A percentile compares a stretch with the other conserved stretches of the same genome.
Conservation (phyloP, 441 rosid species). For the Croton laevigatus region DNA sequence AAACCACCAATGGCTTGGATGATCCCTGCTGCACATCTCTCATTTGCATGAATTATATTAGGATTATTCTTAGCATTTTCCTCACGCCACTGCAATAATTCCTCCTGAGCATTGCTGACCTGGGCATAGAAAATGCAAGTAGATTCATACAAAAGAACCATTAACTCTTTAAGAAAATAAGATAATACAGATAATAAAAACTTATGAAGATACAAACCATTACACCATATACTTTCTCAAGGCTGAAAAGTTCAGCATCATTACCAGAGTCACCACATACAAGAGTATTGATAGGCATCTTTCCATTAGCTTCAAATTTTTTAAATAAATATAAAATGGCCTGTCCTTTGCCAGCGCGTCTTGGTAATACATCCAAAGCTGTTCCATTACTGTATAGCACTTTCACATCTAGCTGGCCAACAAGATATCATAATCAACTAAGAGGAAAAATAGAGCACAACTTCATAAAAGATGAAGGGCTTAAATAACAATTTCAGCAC, state of each 20-base stretch:
- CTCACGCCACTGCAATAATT: conserved; percentile 79
- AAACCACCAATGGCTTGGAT: conserved; percentile 79
- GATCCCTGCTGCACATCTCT: conserved; percentile 82
- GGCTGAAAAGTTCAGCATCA: conserved; percentile 84
- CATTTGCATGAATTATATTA: conserved; percentile 67
- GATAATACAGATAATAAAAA: neutral
- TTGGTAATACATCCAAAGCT: conserved; percentile 83
- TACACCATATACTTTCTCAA: conserved; percentile 84
- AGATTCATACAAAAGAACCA: neutral
- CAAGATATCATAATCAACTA: conserved; percentile 14
- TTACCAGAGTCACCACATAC: conserved; percentile 98
- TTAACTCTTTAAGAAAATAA: neutral
- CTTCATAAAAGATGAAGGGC: neutral
- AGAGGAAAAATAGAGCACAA: neutral
- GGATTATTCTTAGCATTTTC: conserved; percentile 70
- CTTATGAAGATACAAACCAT: conserved; percentile 57
- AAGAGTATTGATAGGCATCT: conserved; percentile 69
- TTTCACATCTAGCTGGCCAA: conserved; percentile 76
- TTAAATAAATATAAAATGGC: conserved; percentile 79
- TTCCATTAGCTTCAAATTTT: conserved; percentile 64
- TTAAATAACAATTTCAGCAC: no score
- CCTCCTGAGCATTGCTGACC: conserved; percentile 95
- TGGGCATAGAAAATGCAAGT: conserved; percentile 21
- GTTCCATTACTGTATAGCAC: conserved; percentile 82
- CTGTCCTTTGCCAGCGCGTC: conserved; percentile 95